Evolutionary conservation across 495 filamentous ascomycete genomes (phyloP), one percentile per base, ranked within the genome.

Genomic region (Darksidea phi): DNA sequence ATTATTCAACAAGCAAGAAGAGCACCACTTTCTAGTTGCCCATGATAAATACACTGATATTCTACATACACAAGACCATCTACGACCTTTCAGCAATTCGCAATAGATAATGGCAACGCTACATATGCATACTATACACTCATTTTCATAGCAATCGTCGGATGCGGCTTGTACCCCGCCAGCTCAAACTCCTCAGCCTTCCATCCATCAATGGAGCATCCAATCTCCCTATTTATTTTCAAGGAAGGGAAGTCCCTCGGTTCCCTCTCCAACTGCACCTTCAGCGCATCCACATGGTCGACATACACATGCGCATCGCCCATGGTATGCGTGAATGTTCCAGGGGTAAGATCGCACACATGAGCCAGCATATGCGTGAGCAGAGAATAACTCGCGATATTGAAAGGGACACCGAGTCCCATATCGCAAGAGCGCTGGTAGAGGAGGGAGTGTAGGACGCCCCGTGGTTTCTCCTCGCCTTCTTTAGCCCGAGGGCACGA

Each of bases 371-470:
- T 97, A 74, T 96, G 89, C 42, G 91, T 96, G 41, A 97, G 78
- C 57, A 97, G 77, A 53, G 92, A 91, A 75, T 97, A 98, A 47
- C 82, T 87, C 1, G 92, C 94, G 60, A 98, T 97, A 70, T 98
- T 98, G 79, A 98, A 97, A 1, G 94, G 94, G 17, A 98, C 90
- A 13, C 94, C 95, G 1, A 97, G 83, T 1, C 94, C 94, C 90
- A 97, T 96, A 75, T 98, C 95, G 75, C 90, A 95, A 32, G 83
- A 88, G n/a, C 94, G 80, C 75, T 97, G 94, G 72, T 97, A 98
- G 15, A 98, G 76, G 67, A 91, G 81, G 66, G 90, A 94, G 68
- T 88, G 86, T 20, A 97, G 77, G 24, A 86, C 79, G 2, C 91
- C 91, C 61, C 79, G 80, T 12, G 72, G 69, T 49, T 79, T 80